Percentiles rank a stretch among this genome's conserved stretches.
These are phyloP conservation scores for Pseudogymnoascus sp. DNA, from an alignment of 2,329 filamentous ascomycete genomes.

Conservation along the genomic window DNA sequence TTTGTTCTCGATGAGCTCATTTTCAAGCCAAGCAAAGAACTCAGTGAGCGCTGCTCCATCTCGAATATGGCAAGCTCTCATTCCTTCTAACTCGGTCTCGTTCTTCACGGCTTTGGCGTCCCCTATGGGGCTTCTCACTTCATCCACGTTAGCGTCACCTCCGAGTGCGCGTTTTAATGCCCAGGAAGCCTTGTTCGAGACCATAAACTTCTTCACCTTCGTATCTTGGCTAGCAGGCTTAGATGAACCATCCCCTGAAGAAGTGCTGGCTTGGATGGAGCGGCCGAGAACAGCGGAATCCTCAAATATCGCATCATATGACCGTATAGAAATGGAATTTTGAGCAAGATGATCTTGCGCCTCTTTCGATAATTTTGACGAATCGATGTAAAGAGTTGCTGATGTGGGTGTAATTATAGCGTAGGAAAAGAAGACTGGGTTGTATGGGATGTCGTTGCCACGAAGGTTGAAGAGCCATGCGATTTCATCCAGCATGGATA, in stretches of 20 bases:
- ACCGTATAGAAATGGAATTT: conserved; percentile 65
- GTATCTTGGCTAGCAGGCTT: conserved; percentile 29
- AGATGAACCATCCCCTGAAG: conserved; percentile 27
- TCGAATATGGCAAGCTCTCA: conserved; percentile 87
- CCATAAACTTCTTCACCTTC: conserved; percentile 57
- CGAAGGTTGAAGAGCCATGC: conserved; percentile 98
- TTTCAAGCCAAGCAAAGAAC: conserved; percentile 95
- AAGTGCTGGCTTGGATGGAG: conserved; percentile 22
- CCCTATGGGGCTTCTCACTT: conserved; percentile 75
- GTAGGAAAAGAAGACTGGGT: conserved; percentile 97
- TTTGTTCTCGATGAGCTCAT: conserved; percentile 70
- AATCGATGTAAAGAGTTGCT: conserved; percentile 78
- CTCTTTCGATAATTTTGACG: conserved; percentile 63
- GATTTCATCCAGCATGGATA: conserved; percentile 93
- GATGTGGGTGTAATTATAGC: conserved; percentile 72
- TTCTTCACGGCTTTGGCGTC: conserved; percentile 96
- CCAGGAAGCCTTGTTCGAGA: conserved; percentile 90
- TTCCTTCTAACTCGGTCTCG: conserved; percentile 77
- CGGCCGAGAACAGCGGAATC: conserved; percentile 62
- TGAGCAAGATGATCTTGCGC: conserved; percentile 62
- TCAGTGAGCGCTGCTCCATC: conserved; percentile 86
- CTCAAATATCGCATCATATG: conserved; percentile 73
- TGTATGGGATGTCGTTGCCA: conserved; percentile 92
- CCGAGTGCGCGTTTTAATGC: conserved; percentile 80
- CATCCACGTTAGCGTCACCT: conserved; percentile 77